Evolutionary conservation across 768 basidiomycete genomes (phyloP), one percentile per base, ranked within the genome.

Genomic region (Boletus rubroflammeus): DNA sequence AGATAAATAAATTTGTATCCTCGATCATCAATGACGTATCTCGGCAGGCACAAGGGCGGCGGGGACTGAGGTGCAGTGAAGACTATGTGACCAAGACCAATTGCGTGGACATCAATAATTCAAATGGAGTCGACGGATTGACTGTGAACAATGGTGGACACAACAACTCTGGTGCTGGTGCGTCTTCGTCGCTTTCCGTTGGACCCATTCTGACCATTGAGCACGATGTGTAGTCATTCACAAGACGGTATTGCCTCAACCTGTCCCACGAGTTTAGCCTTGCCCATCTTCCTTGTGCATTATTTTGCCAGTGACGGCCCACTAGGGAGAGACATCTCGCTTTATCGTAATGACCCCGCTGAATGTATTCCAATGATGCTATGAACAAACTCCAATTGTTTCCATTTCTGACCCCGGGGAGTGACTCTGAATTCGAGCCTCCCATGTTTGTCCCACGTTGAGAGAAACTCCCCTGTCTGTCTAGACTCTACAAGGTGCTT

Each of bases 211-310:
- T n/a, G n/a, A n/a, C n/a, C n/a, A n/a, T n/a, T n/a, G n/a, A n/a
- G n/a, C n/a, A n/a, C n/a, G n/a, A n/a, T 9, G 2, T 36, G 6
- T 36, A 62, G 62, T 60, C 35, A 40, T 62, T 41, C 53, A 63
- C 38, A 56, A 50, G 23, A 36, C 15, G 46, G 4, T 7, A 25
- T 3, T 15, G 29, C 51, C 58, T 25, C 21, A 6, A 21, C 47
- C 15, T 5, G 31, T 36, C 19, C 6, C 5, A 3, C 23, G 10
- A 6, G 3, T 35, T 26, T 44, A 54, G 32, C 17, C 25, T 23
- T 28, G 7, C 4, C 10, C 6, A n/a, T 32, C 25, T 17, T 26
- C 17, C 13, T 11, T 25, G n/a, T 23, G 31, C 6, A 13, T 14
- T 0, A 6, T 26, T 26, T 19, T 53, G n/a, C n/a, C n/a, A n/a